A percentile compares a stretch with the other conserved stretches of the same genome.
phyloP scores from a whole-genome alignment of 2,329 filamentous ascomycete species.

The Hypoxylon sp. region DNA sequence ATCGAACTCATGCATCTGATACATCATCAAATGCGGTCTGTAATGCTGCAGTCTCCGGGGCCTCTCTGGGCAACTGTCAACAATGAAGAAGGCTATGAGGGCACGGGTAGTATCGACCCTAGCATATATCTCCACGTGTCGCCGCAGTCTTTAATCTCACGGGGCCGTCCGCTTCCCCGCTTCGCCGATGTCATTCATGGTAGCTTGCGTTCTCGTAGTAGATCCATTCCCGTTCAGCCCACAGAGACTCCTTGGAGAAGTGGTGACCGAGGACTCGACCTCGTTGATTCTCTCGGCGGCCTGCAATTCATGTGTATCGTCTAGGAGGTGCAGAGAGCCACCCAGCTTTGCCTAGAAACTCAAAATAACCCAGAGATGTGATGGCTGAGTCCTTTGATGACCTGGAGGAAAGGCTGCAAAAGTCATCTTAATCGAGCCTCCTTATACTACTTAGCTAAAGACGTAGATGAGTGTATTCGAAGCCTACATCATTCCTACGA shows the following conservation, averaged over 20 bases:
- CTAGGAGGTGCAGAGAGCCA: too few relatives aligned
- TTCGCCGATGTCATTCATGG: constrained; percentile 1
- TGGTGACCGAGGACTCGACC: constrained; percentile 7
- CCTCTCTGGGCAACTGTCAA: not conserved
- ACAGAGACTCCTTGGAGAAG: not conserved
- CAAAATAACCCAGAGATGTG: too few relatives aligned
- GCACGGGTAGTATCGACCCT: not conserved
- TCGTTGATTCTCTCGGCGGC: constrained; percentile 13
- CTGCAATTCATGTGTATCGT: constrained; percentile 1
- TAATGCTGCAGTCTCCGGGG: not conserved
- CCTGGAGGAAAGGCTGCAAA: constrained; percentile 1
- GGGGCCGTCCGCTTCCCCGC: constrained; percentile 6
- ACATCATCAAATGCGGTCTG: constrained; percentile 15
- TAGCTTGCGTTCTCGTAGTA: not conserved
- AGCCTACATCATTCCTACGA: too few relatives aligned
- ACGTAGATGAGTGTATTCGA: not conserved
- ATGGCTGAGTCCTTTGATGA: constrained; percentile 4
- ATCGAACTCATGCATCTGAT: constrained; percentile 30
- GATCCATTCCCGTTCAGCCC: constrained; percentile 7
- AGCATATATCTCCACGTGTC: not conserved
- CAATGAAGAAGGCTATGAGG: not conserved
- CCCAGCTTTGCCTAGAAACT: not conserved
- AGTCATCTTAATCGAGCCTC: constrained; percentile 5
- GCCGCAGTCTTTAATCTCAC: not conserved
- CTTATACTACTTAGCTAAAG: constrained; percentile 1